Evolutionary conservation across 768 basidiomycete species (phyloP), one percentile per base, ranked within the genome.

Genomic region (Boletus subcaerulescens): DNA sequence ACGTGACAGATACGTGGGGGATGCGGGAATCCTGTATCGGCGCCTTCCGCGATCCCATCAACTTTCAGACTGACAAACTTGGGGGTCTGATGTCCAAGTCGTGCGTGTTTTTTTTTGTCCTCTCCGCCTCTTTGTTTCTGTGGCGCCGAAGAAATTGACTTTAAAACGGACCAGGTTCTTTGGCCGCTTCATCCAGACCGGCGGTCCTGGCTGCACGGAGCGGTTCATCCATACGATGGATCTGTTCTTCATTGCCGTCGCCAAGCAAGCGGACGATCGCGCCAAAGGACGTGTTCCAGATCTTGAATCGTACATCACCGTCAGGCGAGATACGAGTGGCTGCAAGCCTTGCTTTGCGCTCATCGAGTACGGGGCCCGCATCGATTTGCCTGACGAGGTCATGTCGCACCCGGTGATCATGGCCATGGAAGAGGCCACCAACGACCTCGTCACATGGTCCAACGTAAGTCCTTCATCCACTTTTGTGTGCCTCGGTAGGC

Each of bases 361-460:
- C 4, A 78, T 79, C 53, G 82, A 86, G 59, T 89, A 82, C 51
- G 79, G 79, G 3, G 70, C 73, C 33, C 65, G 68, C 24, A 74
- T 85, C 36, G 76, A 83, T 59, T 63, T 86, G 22, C 81, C 82
- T 0, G 77, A 83, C 22, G 73, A 80, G 49, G 78, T 84, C 55
- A 71, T 79, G 55, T 71, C 75, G n/a, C 77, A 85, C 65, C 79
- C 80, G 1, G 61, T 72, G 43, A 72, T 86, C 39, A 64, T 65
- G 52, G 69, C 74, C 8, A 72, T 86, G 51, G 72, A 75, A 20
- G 71, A 80, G 46, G 66, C 74, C 38, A 76, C 80, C 5, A 80
- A 80, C 51, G 82, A 85, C 49, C 68, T 82, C 48, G 73, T 84
- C 39, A 76, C 74, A 11, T 80, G 78, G 74, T 77, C 73, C 26